Percentiles rank a stretch among this genome's conserved stretches.
These are phyloP conservation scores for Alloteropsis angusta DNA, from an alignment of 202 grass and related monocot species.

Conservation along the genomic window DNA sequence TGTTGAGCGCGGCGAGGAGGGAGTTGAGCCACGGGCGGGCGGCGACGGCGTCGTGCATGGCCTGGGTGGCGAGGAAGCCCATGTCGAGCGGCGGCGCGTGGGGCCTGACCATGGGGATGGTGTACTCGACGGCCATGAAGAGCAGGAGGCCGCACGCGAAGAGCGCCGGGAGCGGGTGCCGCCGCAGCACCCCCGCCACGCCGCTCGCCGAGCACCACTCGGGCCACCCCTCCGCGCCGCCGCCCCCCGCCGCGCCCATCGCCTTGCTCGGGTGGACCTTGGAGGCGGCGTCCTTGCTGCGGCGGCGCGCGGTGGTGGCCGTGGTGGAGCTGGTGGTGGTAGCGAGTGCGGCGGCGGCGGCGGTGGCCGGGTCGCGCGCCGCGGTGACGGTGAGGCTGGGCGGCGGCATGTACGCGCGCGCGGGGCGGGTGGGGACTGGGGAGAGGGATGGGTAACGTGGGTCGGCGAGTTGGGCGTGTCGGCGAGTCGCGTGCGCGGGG, in stretches of 20 bases:
- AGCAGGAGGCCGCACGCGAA: slow-evolving; percentile 50
- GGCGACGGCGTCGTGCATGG: slow-evolving; percentile 50
- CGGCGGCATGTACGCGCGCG: slow-evolving; percentile 24
- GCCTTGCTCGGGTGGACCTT: too few relatives aligned
- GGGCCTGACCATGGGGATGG: slow-evolving; percentile 61
- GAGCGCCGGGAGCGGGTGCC: slow-evolving; percentile 45
- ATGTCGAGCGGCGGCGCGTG: slow-evolving; percentile 61
- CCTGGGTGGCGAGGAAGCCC: slow-evolving; percentile 48
- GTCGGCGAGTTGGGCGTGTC: not conserved
- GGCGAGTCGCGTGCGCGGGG: not conserved
- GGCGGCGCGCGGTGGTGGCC: not conserved
- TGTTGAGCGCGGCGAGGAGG: slow-evolving; percentile 82
- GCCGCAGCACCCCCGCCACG: slow-evolving; percentile 12
- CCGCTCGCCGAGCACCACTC: slow-evolving; percentile 30
- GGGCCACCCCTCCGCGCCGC: not conserved
- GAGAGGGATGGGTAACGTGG: not conserved
- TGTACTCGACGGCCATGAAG: slow-evolving; percentile 97
- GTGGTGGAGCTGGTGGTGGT: not conserved
- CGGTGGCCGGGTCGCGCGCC: not conserved
- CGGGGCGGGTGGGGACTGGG: too few relatives aligned
- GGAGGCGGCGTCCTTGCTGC: not conserved
- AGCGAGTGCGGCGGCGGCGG: not conserved
- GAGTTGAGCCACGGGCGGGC: slow-evolving; percentile 56
- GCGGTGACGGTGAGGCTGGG: slow-evolving; percentile 33
- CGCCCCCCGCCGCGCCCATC: not conserved